These are phyloP conservation scores for Solanum piurae DNA, from an alignment of 257 asterid genomes.

Conservation along the genomic window DNA sequence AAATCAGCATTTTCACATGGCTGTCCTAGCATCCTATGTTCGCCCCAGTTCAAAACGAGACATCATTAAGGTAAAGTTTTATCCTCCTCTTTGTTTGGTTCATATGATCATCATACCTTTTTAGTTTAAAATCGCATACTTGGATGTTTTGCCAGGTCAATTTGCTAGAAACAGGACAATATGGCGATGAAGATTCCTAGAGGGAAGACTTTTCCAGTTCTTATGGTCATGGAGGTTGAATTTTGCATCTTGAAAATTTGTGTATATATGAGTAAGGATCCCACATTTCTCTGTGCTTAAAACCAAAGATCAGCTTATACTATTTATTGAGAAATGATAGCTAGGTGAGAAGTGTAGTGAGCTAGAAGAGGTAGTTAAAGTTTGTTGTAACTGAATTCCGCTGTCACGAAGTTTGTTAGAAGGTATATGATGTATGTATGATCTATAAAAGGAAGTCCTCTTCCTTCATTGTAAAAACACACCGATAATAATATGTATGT, in stretches of 20 bases:
- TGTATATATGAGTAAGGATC: neutral
- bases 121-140: neutral
- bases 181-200: constrained; percentile 11
- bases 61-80: constrained; percentile 45
- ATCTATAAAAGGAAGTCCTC: too few species aligned
- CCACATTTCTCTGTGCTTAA: neutral
- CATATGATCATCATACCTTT: neutral
- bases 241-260: neutral
- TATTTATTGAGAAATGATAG: too few species aligned
- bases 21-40: constrained; percentile 47
- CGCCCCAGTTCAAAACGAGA: constrained; percentile 39
- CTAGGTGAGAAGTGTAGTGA: too few species aligned
- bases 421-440: too few species aligned
- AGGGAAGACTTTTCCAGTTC: neutral
- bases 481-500: too few species aligned
- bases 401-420: too few species aligned
- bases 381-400: too few species aligned
- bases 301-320: too few species aligned
- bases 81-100: neutral
- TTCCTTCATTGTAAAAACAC: too few species aligned
- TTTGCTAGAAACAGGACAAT: constrained; percentile 42
- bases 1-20: constrained; percentile 69
- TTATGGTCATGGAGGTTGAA: neutral
- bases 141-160: constrained; percentile 36
- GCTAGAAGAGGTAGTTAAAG: too few species aligned